Evolutionary conservation across 2,329 filamentous ascomycete genomes (phyloP).

Genomic region (Epichloe baconii): DNA sequence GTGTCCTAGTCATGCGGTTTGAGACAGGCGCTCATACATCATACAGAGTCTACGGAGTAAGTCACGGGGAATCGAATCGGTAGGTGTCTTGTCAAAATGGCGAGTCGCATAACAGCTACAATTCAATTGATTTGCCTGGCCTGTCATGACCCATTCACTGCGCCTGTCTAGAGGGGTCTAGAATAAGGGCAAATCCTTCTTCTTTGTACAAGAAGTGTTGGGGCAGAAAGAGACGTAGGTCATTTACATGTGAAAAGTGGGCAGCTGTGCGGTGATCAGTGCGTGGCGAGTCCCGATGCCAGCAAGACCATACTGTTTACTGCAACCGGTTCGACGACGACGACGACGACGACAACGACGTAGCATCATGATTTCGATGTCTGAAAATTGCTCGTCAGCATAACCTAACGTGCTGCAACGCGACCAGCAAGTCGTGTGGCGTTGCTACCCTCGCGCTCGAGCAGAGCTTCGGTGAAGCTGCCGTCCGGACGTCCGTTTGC

Average conservation of each 20-base stretch:
- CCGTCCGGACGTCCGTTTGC: conserved; percentile 23
- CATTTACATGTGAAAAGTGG: not conserved
- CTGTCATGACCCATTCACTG: not conserved
- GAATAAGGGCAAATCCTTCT: not conserved
- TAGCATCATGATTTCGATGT: not conserved
- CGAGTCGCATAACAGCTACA: not conserved
- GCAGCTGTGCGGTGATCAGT: not conserved
- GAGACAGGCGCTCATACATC: not conserved
- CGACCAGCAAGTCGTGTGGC: conserved; percentile 15
- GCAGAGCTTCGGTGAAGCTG: conserved; percentile 43
- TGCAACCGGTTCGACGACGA: not conserved
- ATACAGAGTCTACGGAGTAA: not conserved
- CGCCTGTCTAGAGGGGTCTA: not conserved
- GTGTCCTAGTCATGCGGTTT: not conserved
- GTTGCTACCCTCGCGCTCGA: conserved; percentile 38
- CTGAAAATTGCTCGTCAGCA: not conserved
- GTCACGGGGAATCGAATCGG: not conserved
- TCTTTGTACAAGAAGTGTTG: not conserved
- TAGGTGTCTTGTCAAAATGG: not conserved
- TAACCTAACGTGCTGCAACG: conserved; percentile 14
- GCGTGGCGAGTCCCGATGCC: not conserved
- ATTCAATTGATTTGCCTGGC: conserved; percentile 1
- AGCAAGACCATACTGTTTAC: not conserved
- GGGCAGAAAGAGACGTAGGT: not conserved
- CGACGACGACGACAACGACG: not conserved